Conservation (phyloP, 2,329 filamentous ascomycete species). For the Ophiostoma sp. region DNA sequence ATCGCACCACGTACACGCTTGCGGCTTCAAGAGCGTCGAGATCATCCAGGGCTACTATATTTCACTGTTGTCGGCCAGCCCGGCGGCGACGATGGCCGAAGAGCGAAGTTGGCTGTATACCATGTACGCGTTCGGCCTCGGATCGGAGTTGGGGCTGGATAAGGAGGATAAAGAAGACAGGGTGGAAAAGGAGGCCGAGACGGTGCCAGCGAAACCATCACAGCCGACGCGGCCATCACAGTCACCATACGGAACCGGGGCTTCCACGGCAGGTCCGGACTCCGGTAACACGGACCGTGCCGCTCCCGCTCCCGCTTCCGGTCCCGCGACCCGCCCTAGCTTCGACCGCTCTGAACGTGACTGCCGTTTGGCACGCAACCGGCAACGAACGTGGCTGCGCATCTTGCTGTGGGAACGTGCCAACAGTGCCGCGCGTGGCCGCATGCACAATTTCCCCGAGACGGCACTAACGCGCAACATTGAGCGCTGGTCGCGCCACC, state of each 20-base stretch:
- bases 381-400: not conserved
- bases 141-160: not conserved
- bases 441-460: constrained; percentile 14
- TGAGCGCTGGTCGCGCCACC: constrained; percentile 5
- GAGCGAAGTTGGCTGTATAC: not conserved
- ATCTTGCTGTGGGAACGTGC: constrained; percentile 12
- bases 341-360: not conserved
- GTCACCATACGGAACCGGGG: not conserved
- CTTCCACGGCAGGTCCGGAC: not conserved
- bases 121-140: constrained; percentile 8
- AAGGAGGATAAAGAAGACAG: not conserved
- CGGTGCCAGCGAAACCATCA: too few species aligned
- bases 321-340: too few species aligned
- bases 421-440: not conserved
- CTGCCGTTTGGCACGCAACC: not conserved
- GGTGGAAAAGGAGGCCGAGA: not conserved
- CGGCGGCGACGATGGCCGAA: not conserved
- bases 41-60: constrained; percentile 14
- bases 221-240: not conserved
- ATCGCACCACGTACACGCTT: constrained; percentile 1
- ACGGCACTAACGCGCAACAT: not conserved
- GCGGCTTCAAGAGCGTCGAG: constrained; percentile 3
- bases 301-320: too few species aligned
- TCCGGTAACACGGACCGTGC: too few species aligned
- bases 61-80: not conserved